Evolutionary conservation across 2,329 filamentous ascomycete species (phyloP).

Genomic region (Apiospora phragmitis): DNA sequence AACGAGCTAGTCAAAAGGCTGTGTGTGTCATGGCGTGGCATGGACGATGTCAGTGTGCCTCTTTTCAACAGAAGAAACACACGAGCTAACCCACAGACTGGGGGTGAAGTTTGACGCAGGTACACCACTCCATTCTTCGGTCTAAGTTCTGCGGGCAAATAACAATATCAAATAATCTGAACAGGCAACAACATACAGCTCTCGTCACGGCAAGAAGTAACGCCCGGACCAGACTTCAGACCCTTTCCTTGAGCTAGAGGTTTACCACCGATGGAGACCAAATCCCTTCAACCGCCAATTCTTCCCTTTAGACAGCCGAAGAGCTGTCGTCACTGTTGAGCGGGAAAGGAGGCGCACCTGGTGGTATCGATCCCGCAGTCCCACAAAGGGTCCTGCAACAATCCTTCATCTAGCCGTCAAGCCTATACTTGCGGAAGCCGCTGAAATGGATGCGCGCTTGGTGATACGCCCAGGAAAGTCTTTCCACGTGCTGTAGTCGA

Average conservation of each 20-base stretch:
- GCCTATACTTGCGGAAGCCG: neutral
- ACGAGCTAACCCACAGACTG: neutral
- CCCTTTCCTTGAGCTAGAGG: neutral
- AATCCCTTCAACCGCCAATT: too few species aligned
- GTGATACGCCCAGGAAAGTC: neutral
- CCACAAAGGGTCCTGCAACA: neutral
- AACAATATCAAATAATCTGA: neutral
- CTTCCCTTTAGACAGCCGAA: too few species aligned
- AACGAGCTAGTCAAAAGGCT: neutral
- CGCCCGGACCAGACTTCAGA: neutral
- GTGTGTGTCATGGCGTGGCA: neutral
- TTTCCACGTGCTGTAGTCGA: neutral
- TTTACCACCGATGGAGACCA: too few species aligned
- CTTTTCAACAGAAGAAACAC: neutral
- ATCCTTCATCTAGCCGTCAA: neutral
- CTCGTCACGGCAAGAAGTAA: neutral
- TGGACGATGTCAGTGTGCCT: neutral
- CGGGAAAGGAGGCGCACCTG: neutral
- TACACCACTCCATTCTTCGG: neutral
- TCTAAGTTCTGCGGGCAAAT: neutral
- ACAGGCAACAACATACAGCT: neutral
- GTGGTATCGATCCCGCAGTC: neutral
- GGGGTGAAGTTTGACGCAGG: neutral
- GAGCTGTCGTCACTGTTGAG: neutral
- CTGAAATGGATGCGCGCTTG: neutral